Conservation (phyloP, 2,329 filamentous ascomycete genomes). For the Aspergillus versicolor region DNA sequence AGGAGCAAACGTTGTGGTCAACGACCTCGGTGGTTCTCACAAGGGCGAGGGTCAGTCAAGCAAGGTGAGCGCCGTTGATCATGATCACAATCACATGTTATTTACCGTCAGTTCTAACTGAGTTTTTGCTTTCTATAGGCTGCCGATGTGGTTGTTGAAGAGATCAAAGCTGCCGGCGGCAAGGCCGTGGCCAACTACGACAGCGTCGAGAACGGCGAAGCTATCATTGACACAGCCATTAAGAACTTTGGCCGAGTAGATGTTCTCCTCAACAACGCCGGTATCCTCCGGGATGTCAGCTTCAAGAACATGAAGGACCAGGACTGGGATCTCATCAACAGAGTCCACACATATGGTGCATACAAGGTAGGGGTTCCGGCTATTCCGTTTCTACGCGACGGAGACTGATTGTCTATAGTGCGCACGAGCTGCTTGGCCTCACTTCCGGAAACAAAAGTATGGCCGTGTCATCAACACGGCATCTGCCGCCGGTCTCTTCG, state of each 20-base stretch:
- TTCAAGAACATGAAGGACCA: slow-evolving; percentile 99
- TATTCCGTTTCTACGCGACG: slow-evolving; percentile 2
- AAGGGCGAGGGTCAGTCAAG: slow-evolving; percentile 86
- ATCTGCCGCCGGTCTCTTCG: slow-evolving; percentile 93
- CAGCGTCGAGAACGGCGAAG: slow-evolving; percentile 76
- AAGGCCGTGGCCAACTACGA: slow-evolving; percentile 98
- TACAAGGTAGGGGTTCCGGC: slow-evolving; percentile 65
- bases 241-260: slow-evolving; percentile 69
- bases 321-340: slow-evolving; percentile 95
- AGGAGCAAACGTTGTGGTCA: slow-evolving; percentile 93
- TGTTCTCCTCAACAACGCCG: slow-evolving; percentile 95
- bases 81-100: slow-evolving; percentile 9
- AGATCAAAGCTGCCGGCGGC: slow-evolving; percentile 75
- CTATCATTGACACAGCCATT: slow-evolving; percentile 72
- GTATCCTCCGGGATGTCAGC: slow-evolving; percentile 89
- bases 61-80: slow-evolving; percentile 59
- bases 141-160: slow-evolving; percentile 49
- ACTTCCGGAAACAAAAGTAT: slow-evolving; percentile 99
- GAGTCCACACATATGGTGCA: slow-evolving; percentile 86
- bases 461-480: slow-evolving; percentile 95
- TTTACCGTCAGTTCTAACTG: not conserved
- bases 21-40: slow-evolving; percentile 90
- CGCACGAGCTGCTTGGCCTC: slow-evolving; percentile 87
- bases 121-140: slow-evolving; percentile 55
- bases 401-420: slow-evolving; percentile 51